These are phyloP conservation scores for Trametes hirsuta DNA, from an alignment of 1,284 basidiomycete species.

Conservation along the genomic window DNA sequence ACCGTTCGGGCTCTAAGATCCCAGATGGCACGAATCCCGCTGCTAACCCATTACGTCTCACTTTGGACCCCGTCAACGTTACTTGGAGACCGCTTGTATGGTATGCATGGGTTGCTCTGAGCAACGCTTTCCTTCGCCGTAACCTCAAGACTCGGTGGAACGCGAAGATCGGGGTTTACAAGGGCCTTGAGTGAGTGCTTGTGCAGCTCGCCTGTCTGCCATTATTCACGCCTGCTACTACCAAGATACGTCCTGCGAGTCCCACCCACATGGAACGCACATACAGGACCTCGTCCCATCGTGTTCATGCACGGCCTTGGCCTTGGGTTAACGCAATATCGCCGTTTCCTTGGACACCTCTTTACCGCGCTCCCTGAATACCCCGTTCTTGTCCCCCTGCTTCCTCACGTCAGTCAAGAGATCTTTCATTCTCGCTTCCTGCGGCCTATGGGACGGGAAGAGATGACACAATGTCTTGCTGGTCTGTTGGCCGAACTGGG, in stretches of 20 bases:
- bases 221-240: not conserved
- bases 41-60: conserved; percentile 70
- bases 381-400: conserved; percentile 79
- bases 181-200: conserved; percentile 60
- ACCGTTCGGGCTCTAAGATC: conserved; percentile 70
- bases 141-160: conserved; percentile 51
- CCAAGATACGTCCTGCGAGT: conserved; percentile 77
- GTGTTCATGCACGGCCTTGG: conserved; percentile 90
- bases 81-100: conserved; percentile 71
- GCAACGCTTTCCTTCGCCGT: conserved; percentile 55
- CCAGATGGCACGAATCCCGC: conserved; percentile 62
- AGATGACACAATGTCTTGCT: conserved; percentile 64
- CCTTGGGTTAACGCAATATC: conserved; percentile 75
- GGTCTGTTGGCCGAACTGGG: conserved; percentile 64
- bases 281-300: conserved; percentile 64
- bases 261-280: conserved; percentile 65
- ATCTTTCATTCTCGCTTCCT: conserved; percentile 79
- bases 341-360: conserved; percentile 52
- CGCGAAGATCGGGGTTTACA: conserved; percentile 51
- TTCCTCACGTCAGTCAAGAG: conserved; percentile 85
- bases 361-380: conserved; percentile 61
- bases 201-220: conserved; percentile 26
- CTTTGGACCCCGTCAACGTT: conserved; percentile 78
- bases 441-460: conserved; percentile 64
- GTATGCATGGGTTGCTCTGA: conserved; percentile 63